Conservation (phyloP, 306 rosid species). For the Gastrolobium villosum region DNA sequence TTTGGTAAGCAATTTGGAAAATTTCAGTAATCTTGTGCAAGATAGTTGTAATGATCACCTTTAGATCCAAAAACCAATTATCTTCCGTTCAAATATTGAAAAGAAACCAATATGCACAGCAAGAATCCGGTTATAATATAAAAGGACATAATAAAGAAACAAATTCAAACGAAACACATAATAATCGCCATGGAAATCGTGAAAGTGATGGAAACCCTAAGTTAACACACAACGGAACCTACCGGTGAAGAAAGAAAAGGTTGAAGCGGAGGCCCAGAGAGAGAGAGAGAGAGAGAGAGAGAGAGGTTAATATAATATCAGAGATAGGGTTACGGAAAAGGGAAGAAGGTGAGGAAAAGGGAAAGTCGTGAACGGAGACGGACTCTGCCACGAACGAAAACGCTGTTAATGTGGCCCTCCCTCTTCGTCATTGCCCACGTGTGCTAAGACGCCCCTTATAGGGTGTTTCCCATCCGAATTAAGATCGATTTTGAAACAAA, state of each 20-base stretch:
- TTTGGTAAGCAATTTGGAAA: not conserved
- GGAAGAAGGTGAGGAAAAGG: constrained; percentile 1
- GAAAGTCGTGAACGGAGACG: not conserved
- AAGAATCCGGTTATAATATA: not conserved
- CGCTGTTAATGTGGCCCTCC: not conserved
- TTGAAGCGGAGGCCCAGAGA: not conserved
- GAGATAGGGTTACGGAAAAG: constrained; percentile 19
- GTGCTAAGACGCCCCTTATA: no score
- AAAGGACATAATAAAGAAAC: not conserved
- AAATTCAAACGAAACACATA: not conserved
- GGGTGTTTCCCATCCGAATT: no score
- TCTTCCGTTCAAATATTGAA: no score
- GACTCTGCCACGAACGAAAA: not conserved
- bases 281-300: not conserved
- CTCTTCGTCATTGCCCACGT: no score
- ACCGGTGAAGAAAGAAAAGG: not conserved
- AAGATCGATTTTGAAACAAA: no score
- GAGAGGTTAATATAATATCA: not conserved
- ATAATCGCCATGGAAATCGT: not conserved
- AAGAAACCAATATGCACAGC: not conserved
- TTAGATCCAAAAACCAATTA: not conserved
- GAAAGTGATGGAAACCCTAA: constrained; percentile 40
- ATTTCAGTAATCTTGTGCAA: not conserved
- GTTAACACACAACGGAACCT: not conserved
- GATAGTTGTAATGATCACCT: not conserved